Conservation (phyloP, 257 asterid genomes). For the Solanum dulcamara region DNA sequence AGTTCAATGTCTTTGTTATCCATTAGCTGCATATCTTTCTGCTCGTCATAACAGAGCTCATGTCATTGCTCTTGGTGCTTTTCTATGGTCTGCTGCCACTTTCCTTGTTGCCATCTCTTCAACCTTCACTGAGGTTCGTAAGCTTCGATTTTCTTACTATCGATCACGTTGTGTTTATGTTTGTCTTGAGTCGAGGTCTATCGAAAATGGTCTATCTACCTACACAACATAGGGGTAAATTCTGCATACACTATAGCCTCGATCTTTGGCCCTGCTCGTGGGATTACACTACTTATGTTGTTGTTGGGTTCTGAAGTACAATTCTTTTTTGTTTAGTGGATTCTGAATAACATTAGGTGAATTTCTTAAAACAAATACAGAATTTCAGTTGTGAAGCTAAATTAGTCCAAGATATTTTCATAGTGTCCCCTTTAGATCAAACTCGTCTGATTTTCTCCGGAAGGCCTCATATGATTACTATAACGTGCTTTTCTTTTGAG, state of each 20-base stretch:
- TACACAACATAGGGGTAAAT: too few species aligned
- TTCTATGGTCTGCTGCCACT: constrained; percentile 77
- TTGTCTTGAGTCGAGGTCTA: background rate
- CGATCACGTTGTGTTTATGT: background rate
- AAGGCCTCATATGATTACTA: too few species aligned
- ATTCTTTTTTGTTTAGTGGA: too few species aligned
- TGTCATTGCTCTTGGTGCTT: background rate
- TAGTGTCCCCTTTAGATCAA: background rate
- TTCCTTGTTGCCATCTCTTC: background rate
- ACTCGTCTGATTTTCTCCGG: background rate
- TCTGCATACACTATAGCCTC: too few species aligned
- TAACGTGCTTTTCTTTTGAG: too few species aligned
- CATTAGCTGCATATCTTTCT: background rate
- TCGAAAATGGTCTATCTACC: background rate
- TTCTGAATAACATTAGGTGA: too few species aligned
- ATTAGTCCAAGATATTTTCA: too few species aligned
- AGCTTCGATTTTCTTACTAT: too few species aligned
- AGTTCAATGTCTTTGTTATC: background rate
- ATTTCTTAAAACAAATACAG: too few species aligned
- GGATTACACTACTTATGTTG: background rate
- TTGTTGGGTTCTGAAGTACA: background rate
- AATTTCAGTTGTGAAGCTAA: too few species aligned
- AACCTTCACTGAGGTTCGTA: background rate
- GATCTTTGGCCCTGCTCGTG: too few species aligned
- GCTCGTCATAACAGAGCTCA: background rate